A percentile compares a stretch with the other conserved stretches of the same genome.
These are phyloP conservation scores for Huntiella decipiens DNA, from an alignment of 2,329 filamentous ascomycete species.

Conservation along the genomic window DNA sequence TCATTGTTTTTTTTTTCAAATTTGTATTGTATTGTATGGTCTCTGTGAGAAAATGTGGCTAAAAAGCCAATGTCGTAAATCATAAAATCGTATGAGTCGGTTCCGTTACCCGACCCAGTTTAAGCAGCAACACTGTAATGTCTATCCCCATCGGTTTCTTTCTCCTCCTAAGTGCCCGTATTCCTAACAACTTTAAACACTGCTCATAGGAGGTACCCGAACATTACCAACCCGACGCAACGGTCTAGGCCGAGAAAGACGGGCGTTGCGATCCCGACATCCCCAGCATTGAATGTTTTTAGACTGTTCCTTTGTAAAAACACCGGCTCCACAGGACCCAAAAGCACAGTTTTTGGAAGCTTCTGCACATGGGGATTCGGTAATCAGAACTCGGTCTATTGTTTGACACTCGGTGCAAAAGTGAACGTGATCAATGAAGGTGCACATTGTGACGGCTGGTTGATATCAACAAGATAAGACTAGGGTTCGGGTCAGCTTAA, in stretches of 20 bases:
- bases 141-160: too few relatives aligned
- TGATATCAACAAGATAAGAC: neutral
- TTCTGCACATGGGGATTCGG: slow-evolving; percentile 18
- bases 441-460: slow-evolving; percentile 18
- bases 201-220: slow-evolving; percentile 8
- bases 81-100: neutral
- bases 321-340: slow-evolving; percentile 20
- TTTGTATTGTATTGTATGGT: too few relatives aligned
- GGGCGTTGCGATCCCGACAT: slow-evolving; percentile 14
- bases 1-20: too few relatives aligned
- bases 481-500: slow-evolving; percentile 14
- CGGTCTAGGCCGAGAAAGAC: slow-evolving; percentile 7
- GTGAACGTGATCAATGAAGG: slow-evolving; percentile 20
- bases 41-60: too few relatives aligned
- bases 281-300: slow-evolving; percentile 20
- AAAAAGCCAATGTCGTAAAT: neutral
- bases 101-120: too few relatives aligned
- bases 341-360: slow-evolving; percentile 18
- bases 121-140: too few relatives aligned
- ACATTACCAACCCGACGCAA: slow-evolving; percentile 6
- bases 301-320: slow-evolving; percentile 16
- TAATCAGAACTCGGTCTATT: slow-evolving; percentile 21
- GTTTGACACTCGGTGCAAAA: slow-evolving; percentile 19
- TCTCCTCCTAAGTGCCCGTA: too few relatives aligned
- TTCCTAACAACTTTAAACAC: neutral